Evolutionary conservation across 1,139 yeast genomes (phyloP).

Genomic region (Magnusiomyces ingens): DNA sequence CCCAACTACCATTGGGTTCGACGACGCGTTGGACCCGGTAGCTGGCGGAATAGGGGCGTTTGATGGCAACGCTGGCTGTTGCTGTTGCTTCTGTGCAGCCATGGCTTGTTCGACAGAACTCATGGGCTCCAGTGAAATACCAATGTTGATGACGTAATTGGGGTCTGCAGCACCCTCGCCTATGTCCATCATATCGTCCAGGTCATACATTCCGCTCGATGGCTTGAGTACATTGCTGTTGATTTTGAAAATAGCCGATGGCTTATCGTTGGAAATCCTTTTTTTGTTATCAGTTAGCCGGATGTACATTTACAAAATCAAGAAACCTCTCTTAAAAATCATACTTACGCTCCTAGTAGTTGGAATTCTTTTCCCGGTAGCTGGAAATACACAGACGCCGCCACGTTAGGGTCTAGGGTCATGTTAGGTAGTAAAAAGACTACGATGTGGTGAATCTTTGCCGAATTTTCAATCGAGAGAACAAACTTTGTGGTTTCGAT

Average conservation of each 20-base stretch:
- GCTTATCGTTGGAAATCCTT: slow-evolving; percentile 63
- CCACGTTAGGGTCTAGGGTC: slow-evolving; percentile 55
- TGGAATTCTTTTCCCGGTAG: slow-evolving; percentile 71
- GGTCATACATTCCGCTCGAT: slow-evolving; percentile 22
- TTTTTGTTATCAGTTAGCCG: no score
- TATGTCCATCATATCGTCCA: slow-evolving; percentile 35
- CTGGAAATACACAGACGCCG: slow-evolving; percentile 86
- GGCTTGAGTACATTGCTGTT: slow-evolving; percentile 39
- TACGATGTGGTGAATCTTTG: slow-evolving; percentile 63
- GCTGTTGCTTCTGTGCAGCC: slow-evolving; percentile 30
- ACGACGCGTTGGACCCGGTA: slow-evolving; percentile 14
- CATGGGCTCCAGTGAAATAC: slow-evolving; percentile 81
- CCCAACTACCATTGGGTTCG: slow-evolving; percentile 34
- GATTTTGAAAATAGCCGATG: slow-evolving; percentile 85
- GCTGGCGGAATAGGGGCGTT: background rate
- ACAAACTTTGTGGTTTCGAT: slow-evolving; percentile 60
- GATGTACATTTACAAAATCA: slow-evolving; percentile 1
- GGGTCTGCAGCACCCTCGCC: slow-evolving; percentile 19
- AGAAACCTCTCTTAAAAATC: background rate
- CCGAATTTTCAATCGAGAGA: slow-evolving; percentile 54
- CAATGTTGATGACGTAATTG: slow-evolving; percentile 49
- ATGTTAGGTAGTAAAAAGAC: slow-evolving; percentile 55
- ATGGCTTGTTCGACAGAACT: slow-evolving; percentile 50
- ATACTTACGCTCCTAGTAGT: slow-evolving; percentile 52
- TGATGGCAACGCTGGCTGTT: slow-evolving; percentile 1